Conservation (phyloP, 2,329 filamentous ascomycete species). For the Hansfordia pulvinata region DNA sequence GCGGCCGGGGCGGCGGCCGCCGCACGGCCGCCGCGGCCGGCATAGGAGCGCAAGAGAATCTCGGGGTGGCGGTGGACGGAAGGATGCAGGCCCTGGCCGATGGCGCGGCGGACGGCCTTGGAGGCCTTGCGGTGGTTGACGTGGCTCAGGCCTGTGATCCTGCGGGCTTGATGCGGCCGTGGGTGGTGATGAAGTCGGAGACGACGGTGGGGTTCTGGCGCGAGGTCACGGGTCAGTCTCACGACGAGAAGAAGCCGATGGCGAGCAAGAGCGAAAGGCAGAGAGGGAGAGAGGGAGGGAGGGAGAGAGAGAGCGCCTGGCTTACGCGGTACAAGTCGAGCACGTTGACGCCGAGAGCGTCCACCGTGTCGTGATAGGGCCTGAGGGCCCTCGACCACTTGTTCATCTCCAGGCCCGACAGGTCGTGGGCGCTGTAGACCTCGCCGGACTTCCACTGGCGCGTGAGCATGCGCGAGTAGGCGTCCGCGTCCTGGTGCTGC, state of each 20-base stretch:
- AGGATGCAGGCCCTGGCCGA: conserved; percentile 85
- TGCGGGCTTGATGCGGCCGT: conserved; percentile 74
- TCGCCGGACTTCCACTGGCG: conserved; percentile 68
- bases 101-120: conserved; percentile 78
- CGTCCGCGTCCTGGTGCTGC: conserved; percentile 27
- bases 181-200: conserved; percentile 72
- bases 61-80: conserved; percentile 84
- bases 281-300: conserved; percentile 1
- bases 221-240: not conserved
- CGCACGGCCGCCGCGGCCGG: too few species aligned
- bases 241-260: not conserved
- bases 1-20: too few species aligned
- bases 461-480: conserved; percentile 49
- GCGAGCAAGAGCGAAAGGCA: not conserved
- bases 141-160: conserved; percentile 65
- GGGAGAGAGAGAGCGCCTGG: too few species aligned
- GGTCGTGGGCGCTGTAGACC: conserved; percentile 80
- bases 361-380: conserved; percentile 58
- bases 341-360: conserved; percentile 67
- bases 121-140: conserved; percentile 89
- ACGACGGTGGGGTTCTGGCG: conserved; percentile 81
- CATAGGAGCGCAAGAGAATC: conserved; percentile 42
- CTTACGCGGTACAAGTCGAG: conserved; percentile 75
- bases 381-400: conserved; percentile 57
- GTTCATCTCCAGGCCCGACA: conserved; percentile 62